phyloP scores from a whole-genome alignment of 1,284 basidiomycete genomes.

The Leccinum laetum region DNA sequence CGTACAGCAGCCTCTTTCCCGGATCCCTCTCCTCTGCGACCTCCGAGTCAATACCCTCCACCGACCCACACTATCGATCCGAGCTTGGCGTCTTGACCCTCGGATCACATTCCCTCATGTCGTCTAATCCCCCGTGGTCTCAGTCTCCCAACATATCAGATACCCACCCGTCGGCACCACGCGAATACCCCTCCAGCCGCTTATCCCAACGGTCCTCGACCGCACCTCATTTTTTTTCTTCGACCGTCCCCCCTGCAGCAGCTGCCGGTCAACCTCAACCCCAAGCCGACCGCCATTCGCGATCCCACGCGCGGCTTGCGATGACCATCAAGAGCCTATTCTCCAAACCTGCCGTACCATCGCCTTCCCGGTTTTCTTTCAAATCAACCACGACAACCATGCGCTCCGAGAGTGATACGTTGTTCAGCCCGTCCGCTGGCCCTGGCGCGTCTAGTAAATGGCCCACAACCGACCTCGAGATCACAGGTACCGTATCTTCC shows the following conservation, averaged over 20 bases:
- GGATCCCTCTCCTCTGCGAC: constrained; percentile 27
- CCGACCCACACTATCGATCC: constrained; percentile 15
- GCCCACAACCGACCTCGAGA: constrained; percentile 22
- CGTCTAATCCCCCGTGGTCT: constrained; percentile 15
- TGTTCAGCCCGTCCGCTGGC: constrained; percentile 14
- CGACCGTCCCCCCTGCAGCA: neutral
- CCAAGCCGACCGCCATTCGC: constrained; percentile 12
- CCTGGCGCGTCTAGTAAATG: constrained; percentile 8
- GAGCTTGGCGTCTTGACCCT: constrained; percentile 17
- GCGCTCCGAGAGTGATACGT: constrained; percentile 11
- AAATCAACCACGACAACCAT: constrained; percentile 12
- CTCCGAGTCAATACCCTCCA: constrained; percentile 23
- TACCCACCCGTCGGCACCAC: constrained; percentile 4
- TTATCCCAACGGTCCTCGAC: constrained; percentile 17
- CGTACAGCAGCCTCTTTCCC: constrained; percentile 18
- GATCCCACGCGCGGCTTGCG: constrained; percentile 23
- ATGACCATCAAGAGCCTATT: constrained; percentile 29
- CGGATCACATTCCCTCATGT: too few relatives aligned
- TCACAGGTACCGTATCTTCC: constrained; percentile 11
- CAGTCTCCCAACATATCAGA: constrained; percentile 22
- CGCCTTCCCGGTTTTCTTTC: constrained; percentile 24
- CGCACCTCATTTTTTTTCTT: constrained; percentile 5
- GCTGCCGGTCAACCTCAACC: neutral
- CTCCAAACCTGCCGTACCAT: constrained; percentile 17
- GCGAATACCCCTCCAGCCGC: neutral